Percentiles rank a stretch among this genome's conserved stretches.
Conservation (phyloP, 1,139 yeast genomes). For the Yamadazyma atmosphaerica region DNA sequence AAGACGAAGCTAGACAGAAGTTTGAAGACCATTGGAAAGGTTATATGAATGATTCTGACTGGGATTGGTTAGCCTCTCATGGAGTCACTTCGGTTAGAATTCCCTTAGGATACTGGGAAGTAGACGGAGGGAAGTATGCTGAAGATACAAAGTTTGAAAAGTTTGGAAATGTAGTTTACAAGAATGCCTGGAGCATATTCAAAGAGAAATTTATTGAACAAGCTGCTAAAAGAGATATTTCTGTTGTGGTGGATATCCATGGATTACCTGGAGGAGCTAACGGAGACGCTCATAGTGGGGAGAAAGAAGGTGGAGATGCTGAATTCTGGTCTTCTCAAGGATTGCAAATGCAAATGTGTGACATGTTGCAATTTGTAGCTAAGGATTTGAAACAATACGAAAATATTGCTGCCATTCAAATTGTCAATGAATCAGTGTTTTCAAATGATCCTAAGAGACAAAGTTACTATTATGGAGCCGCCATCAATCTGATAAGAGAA, state of each 20-base stretch:
- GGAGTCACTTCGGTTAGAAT: slow-evolving; percentile 78
- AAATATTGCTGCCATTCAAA: slow-evolving; percentile 78
- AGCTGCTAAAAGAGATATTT: slow-evolving; percentile 60
- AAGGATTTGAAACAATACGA: slow-evolving; percentile 55
- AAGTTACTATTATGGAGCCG: slow-evolving; percentile 65
- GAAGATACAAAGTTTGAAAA: slow-evolving; percentile 62
- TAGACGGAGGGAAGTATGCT: slow-evolving; percentile 61
- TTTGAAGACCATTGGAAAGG: slow-evolving; percentile 70
- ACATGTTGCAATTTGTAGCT: slow-evolving; percentile 61
- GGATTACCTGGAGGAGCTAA: slow-evolving; percentile 95
- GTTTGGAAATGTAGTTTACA: slow-evolving; percentile 53
- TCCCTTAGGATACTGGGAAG: slow-evolving; percentile 91
- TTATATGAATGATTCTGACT: slow-evolving; percentile 70
- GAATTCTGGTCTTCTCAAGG: slow-evolving; percentile 59
- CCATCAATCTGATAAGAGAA: slow-evolving; percentile 59
- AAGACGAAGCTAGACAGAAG: slow-evolving; percentile 51
- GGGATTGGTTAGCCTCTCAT: slow-evolving; percentile 68
- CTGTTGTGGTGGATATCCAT: slow-evolving; percentile 81
- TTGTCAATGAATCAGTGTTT: slow-evolving; percentile 82
- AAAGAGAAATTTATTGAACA: slow-evolving; percentile 50
- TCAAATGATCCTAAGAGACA: slow-evolving; percentile 51
- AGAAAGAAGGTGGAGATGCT: slow-evolving; percentile 50
- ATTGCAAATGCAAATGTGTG: slow-evolving; percentile 47
- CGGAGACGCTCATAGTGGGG: slow-evolving; percentile 80
- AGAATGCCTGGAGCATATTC: slow-evolving; percentile 67